Evolutionary conservation across 352 stramenopile species (phyloP).

Genomic region (Pythium aquatile): DNA sequence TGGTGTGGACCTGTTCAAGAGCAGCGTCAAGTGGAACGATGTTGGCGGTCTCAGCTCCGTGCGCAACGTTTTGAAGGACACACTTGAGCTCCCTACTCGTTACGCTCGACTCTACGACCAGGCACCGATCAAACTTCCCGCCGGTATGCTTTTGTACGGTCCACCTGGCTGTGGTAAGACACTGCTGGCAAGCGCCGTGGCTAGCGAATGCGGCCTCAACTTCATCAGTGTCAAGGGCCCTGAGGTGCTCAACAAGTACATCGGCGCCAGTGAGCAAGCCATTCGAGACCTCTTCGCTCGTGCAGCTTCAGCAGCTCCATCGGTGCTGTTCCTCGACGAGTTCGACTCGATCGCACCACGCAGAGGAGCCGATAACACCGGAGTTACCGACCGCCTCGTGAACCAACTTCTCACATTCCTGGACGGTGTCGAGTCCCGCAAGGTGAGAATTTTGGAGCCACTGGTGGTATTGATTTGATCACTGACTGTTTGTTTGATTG

Average conservation of each 20-base stretch:
- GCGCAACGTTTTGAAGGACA: conserved; percentile 87
- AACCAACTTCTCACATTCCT: conserved; percentile 98
- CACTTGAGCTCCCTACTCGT: conserved; percentile 80
- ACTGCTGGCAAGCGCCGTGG: conserved; percentile 81
- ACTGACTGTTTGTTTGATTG: neutral
- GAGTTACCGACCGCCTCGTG: conserved; percentile 96
- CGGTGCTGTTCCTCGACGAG: conserved; percentile 86
- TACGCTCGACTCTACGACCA: conserved; percentile 83
- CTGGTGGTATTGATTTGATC: neutral
- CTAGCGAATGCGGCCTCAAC: conserved; percentile 85
- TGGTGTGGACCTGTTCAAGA: conserved; percentile 84
- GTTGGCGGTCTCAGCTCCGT: conserved; percentile 81
- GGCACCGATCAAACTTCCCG: conserved; percentile 78
- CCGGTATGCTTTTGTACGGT: conserved; percentile 87
- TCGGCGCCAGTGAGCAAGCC: conserved; percentile 87
- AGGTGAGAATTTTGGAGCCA: conserved; percentile 35
- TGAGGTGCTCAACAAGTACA: conserved; percentile 91
- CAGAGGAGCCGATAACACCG: conserved; percentile 91
- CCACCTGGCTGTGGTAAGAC: conserved; percentile 92
- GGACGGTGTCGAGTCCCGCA: conserved; percentile 93
- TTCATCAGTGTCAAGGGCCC: conserved; percentile 91
- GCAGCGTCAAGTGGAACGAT: conserved; percentile 83
- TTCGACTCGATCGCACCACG: conserved; percentile 96
- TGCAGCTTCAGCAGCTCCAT: conserved; percentile 72
- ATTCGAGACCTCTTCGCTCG: conserved; percentile 86